Evolutionary conservation across 2,329 filamentous ascomycete genomes (phyloP).

Genomic region (Colletotrichum kahawae): DNA sequence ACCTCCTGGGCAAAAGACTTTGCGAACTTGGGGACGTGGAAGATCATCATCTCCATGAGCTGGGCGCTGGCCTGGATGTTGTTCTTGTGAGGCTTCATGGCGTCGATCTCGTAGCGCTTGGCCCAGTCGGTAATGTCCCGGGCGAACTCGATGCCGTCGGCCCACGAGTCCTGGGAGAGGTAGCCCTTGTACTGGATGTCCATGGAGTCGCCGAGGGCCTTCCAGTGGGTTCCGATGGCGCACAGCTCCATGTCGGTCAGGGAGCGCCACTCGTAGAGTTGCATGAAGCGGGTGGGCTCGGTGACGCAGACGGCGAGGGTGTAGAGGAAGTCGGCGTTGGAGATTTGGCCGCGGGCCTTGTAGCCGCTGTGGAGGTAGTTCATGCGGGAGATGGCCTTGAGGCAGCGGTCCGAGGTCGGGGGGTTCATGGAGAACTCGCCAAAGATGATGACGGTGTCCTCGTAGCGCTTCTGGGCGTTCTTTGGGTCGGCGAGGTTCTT

Average conservation of each 20-base stretch:
- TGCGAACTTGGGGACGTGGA: slow-evolving; percentile 51
- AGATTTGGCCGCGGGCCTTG: slow-evolving; percentile 38
- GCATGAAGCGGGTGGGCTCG: slow-evolving; percentile 69
- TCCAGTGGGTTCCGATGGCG: slow-evolving; percentile 74
- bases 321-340: slow-evolving; percentile 43
- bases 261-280: slow-evolving; percentile 72
- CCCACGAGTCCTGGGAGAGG: slow-evolving; percentile 44
- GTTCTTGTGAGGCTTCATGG: slow-evolving; percentile 59
- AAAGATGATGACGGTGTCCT: slow-evolving; percentile 44
- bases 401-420: slow-evolving; percentile 37
- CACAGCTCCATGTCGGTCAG: slow-evolving; percentile 72
- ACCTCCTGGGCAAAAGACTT: slow-evolving; percentile 54
- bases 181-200: slow-evolving; percentile 57
- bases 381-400: slow-evolving; percentile 43
- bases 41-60: slow-evolving; percentile 66
- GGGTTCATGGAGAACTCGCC: slow-evolving; percentile 39
- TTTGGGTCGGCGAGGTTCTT: slow-evolving; percentile 37
- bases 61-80: slow-evolving; percentile 60
- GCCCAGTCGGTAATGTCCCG: slow-evolving; percentile 55
- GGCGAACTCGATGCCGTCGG: slow-evolving; percentile 56
- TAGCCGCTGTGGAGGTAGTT: slow-evolving; percentile 44
- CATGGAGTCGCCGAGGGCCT: slow-evolving; percentile 73
- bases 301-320: slow-evolving; percentile 63
- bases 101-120: slow-evolving; percentile 60
- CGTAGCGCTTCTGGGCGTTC: slow-evolving; percentile 43